Evolutionary conservation across 2,329 filamentous ascomycete genomes (phyloP), one percentile per base, ranked within the genome.

Genomic region (Botrytis tulipae): DNA sequence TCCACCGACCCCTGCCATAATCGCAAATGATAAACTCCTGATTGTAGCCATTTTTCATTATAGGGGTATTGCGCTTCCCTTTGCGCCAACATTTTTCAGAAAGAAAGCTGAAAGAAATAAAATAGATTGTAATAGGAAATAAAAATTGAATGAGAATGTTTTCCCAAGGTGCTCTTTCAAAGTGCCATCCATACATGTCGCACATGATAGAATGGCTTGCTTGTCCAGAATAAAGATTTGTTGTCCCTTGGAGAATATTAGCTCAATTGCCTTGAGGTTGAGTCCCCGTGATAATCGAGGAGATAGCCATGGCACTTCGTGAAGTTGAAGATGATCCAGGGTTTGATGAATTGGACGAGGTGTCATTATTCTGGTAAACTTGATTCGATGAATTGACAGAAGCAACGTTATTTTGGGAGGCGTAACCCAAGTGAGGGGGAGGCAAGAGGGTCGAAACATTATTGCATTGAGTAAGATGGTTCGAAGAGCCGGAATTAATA

Each of bases 281-380:
- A 35, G 65, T 68, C 1, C 65, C 32, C 22, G 65, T 68, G 20
- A 73, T 54, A 29, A 73, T 51, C 35, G 72, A 71, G 35, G 37
- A 42, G 32, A 73, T 73, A 35, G 72, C 62, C 60, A 73, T 73
- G 32, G 70, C 32, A 32, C 60, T 67, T 51, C 72, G 59, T 40
- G 72, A 42, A 70, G 20, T 60, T 25, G 70, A 35, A 16, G 70
- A 65, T 42, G 70, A 60, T 29, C 51, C 48, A 40, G 35, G 25
- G 10, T 68, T 69, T 57, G 66, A 68, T 3, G 48, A 4, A 54
- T 68, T 42, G 35, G 65, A 29, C 29, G 48, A 57, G 35, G 35
- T 57, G 16, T 40, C 29, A 16, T 68, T 68, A 25, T 29, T 42
- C 10, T 54, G 48, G 40, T 12, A 14, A 68, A 54, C 6, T 32